Percentiles rank a stretch among this genome's conserved stretches.
phyloP scores from a whole-genome alignment of 1,284 basidiomycete genomes.

The Boletus holoroseus region DNA sequence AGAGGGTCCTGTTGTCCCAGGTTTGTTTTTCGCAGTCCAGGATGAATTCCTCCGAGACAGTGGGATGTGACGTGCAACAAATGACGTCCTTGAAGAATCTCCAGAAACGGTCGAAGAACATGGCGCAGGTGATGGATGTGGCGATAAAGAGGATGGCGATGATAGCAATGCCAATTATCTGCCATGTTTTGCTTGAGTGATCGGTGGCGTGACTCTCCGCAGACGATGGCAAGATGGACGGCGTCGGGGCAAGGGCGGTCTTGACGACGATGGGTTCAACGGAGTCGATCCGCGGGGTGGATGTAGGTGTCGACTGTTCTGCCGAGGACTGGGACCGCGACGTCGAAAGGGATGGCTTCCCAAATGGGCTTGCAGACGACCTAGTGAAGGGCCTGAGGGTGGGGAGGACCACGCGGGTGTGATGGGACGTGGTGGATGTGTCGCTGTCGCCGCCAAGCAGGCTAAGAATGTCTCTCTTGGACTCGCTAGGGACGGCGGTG shows the following conservation, averaged over 20 bases:
- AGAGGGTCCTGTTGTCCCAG: conserved; percentile 51
- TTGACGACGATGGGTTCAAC: background rate
- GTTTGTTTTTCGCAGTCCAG: conserved; percentile 57
- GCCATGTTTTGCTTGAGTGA: conserved; percentile 44
- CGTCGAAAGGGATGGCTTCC: background rate
- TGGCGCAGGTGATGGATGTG: conserved; percentile 46
- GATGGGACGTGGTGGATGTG: background rate
- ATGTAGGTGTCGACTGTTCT: background rate
- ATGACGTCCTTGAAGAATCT: conserved; percentile 48
- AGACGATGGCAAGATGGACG: conserved; percentile 6
- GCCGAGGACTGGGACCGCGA: background rate
- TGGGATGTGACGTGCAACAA: conserved; percentile 36
- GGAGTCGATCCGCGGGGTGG: background rate
- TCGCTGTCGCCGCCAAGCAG: conserved; percentile 12
- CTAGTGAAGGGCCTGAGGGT: background rate
- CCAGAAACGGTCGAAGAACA: conserved; percentile 66
- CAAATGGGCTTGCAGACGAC: background rate
- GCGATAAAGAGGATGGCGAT: conserved; percentile 54
- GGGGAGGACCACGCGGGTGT: background rate
- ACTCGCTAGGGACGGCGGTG: background rate
- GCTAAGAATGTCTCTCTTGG: conserved; percentile 14
- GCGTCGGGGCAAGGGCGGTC: background rate
- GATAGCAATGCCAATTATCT: conserved; percentile 59
- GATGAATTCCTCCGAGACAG: conserved; percentile 49
- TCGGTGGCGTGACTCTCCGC: conserved; percentile 6